Percentiles rank a stretch among this genome's conserved stretches.
Evolutionary conservation across 352 stramenopile species (phyloP).

Genomic region (Phytophthora hibernalis): DNA sequence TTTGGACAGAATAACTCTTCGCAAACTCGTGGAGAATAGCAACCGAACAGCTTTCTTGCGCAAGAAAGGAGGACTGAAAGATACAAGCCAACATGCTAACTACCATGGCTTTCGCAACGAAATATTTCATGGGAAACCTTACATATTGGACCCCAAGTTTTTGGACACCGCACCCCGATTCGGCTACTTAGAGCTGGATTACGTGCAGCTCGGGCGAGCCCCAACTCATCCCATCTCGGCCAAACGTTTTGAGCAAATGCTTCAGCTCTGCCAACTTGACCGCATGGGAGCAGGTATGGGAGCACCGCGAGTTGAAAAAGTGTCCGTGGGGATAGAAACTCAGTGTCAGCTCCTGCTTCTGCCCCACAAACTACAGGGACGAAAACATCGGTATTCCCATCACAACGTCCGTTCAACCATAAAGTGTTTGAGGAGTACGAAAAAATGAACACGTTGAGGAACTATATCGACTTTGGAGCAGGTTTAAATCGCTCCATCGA

Average conservation of each 20-base stretch:
- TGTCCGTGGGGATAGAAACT: conserved; percentile 7
- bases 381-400: conserved; percentile 42
- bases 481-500: conserved; percentile 56
- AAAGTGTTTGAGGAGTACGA: conserved; percentile 64
- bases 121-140: conserved; percentile 68
- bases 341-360: neutral
- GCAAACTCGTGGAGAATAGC: conserved; percentile 82
- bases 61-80: conserved; percentile 67
- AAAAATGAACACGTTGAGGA: conserved; percentile 68
- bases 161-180: conserved; percentile 74
- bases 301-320: conserved; percentile 2
- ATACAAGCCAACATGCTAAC: conserved; percentile 79
- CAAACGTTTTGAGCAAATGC: conserved; percentile 74
- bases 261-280: conserved; percentile 62
- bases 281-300: conserved; percentile 55
- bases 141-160: conserved; percentile 61
- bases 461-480: conserved; percentile 70
- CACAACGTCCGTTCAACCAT: conserved; percentile 46
- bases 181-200: conserved; percentile 80
- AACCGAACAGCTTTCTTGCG: conserved; percentile 79
- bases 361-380: neutral
- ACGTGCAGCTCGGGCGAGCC: conserved; percentile 59
- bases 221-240: conserved; percentile 53
- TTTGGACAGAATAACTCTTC: conserved; percentile 68
- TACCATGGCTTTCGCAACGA: conserved; percentile 84